Base-by-base conservation (phyloP, 352 stramenopile genomes). In the Phytophthora podocarpi region DNA sequence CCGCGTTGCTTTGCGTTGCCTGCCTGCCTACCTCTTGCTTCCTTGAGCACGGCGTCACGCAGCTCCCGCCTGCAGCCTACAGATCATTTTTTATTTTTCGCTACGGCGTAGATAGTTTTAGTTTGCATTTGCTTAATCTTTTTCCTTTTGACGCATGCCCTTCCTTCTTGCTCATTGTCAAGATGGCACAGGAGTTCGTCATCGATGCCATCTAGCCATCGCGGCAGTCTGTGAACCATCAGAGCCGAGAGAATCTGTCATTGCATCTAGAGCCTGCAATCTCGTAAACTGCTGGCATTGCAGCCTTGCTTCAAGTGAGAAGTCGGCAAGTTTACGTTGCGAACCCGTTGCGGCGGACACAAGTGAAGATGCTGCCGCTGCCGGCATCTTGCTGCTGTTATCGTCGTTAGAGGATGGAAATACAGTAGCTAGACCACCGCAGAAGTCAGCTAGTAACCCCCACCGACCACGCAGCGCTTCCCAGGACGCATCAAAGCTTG, bases 81-180 rank as follows among this genome's bases (percentile, higher is more conserved):
- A 50, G 55, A 62, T 45, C 23, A 64, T 42, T 74, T 60, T 67
- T 65, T 64, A 53, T 56, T 64, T 58, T 60, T 61, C 43, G 56
- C 48, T 13, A 63, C 37, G 27, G 53, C 49, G 31, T 72, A 74
- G 66, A 74, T 71, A 74, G 66, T 64, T 67, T 71, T 71, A 62
- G 59, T 59, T 64, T 68, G 24, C 50, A 67, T 72, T 50, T 52
- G 12, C 23, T 55, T 54, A 62, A 57, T 42, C 23, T 50, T 50
- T 63, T 53, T 48, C 16, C 18, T 49, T 72, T 56, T 50, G 45
- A 59, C 32, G 49, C 62, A 40, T 54, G 27, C 41, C 24, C 39
- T 51, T 4, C 31, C 8, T 23, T 24, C 11, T 43, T 43, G n/a
- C n/a, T n/a, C n/a, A n/a, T n/a, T n/a, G n/a, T n/a, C n/a, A n/a